phyloP scores from a whole-genome alignment of 2,329 filamentous ascomycete genomes.

The Colletotrichum lini region DNA sequence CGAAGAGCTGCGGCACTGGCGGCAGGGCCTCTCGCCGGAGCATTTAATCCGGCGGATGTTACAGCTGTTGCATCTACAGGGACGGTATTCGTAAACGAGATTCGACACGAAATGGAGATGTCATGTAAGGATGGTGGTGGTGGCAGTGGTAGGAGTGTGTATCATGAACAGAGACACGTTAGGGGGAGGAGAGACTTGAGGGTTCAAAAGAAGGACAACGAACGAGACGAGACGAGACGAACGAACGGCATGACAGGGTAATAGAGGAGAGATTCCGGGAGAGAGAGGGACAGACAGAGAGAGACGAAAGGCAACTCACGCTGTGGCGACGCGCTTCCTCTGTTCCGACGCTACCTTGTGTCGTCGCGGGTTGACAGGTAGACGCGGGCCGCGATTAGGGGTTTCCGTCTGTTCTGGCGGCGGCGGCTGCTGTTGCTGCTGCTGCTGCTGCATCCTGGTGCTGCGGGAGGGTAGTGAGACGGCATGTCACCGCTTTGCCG shows the following conservation, averaged over 20 bases:
- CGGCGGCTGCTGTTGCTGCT: conserved; percentile 11
- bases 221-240: too few relatives aligned
- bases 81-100: conserved; percentile 6
- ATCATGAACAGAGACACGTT: too few relatives aligned
- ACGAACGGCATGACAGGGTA: not conserved
- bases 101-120: not conserved
- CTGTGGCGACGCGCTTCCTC: conserved; percentile 64
- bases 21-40: conserved; percentile 64
- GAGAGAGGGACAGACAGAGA: too few relatives aligned
- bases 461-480: conserved; percentile 31
- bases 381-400: conserved; percentile 50
- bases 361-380: conserved; percentile 66
- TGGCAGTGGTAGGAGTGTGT: too few relatives aligned
- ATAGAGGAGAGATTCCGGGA: not conserved
- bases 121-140: not conserved
- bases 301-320: conserved; percentile 54
- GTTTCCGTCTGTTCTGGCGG: conserved; percentile 25
- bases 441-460: conserved; percentile 41
- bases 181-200: not conserved
- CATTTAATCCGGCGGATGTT: conserved; percentile 68
- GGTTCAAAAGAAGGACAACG: not conserved
- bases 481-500: conserved; percentile 38
- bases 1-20: conserved; percentile 58
- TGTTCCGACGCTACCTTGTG: conserved; percentile 63
- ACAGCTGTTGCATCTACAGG: conserved; percentile 65